phyloP scores from a whole-genome alignment of 495 filamentous ascomycete genomes.

The Aspergillus bertholletiae region DNA sequence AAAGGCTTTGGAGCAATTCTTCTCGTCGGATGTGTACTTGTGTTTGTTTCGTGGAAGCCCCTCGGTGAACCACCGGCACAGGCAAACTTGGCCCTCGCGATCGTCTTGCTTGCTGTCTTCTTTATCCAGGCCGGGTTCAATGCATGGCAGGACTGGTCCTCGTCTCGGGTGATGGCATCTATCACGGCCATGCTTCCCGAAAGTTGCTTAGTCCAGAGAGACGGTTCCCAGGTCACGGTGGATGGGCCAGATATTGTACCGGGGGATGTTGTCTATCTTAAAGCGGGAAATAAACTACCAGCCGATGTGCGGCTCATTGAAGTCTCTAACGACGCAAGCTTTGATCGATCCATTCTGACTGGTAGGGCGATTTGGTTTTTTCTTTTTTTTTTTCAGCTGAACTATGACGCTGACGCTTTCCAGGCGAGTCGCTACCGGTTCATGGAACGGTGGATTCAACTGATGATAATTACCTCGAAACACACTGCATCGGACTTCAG shows the following conservation, averaged over 20 bases:
- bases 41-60: constrained; percentile 68
- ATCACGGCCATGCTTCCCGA: constrained; percentile 68
- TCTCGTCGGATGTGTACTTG: constrained; percentile 57
- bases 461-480: constrained; percentile 69
- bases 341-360: constrained; percentile 67
- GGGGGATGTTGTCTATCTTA: constrained; percentile 61
- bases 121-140: constrained; percentile 68
- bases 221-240: constrained; percentile 42
- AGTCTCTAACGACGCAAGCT: constrained; percentile 57
- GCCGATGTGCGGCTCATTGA: constrained; percentile 67
- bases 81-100: constrained; percentile 64
- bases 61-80: constrained; percentile 60
- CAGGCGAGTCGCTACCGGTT: constrained; percentile 58
- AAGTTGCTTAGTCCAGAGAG: constrained; percentile 52
- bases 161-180: constrained; percentile 58
- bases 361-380: too few species aligned
- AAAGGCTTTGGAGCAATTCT: constrained; percentile 66
- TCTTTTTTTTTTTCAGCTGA: too few species aligned
- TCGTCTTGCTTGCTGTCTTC: constrained; percentile 62
- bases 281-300: constrained; percentile 62
- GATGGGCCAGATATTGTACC: constrained; percentile 56
- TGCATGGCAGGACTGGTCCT: constrained; percentile 61
- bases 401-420: constrained; percentile 5
- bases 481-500: constrained; percentile 63
- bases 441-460: constrained; percentile 53